Base-by-base conservation (phyloP, 2,329 filamentous ascomycete species). In the Sporothrix humicola region DNA sequence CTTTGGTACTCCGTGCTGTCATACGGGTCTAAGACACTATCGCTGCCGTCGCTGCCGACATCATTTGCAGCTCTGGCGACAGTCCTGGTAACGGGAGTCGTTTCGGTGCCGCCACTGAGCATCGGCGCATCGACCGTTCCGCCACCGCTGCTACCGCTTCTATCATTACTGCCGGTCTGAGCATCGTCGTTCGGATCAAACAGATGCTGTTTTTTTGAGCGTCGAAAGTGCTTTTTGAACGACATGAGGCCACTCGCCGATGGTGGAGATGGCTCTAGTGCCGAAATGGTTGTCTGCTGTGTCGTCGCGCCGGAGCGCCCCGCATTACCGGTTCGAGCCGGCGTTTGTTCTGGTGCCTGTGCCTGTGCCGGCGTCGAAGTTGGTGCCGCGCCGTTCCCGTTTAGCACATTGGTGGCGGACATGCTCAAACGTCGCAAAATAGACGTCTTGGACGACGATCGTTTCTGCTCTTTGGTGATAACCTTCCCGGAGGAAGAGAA, bases 181-280 rank as follows among this genome's bases (percentile, higher is more conserved):
- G 59, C 42, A 10, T 5, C 37, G n/a, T 26, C 37, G 3, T n/a
- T 37, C 15, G 26, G 4, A 8, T 17, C 46, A 9, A 37, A n/a
- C 15, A 44, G 31, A n/a, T 26, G 46, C 48, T 69, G n/a, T 7
- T 44, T 70, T 52, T 70, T 70, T n/a, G 68, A 46, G 2, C 31
- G 68, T 48, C 46, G 70, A 7, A 63, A 44, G 31, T 72, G 70
- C 58, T 65, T 72, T 31, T 31, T 31, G 20, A 72, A 72, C 15
- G 70, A 65, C 70, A 72, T 54, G 8, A 31, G n/a, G 6, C 52
- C 42, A 31, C 63, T n/a, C 17, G 68, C 26, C 2, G 42, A 37
- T 13, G 37, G 31, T 7, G 31, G 31, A 37, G 31, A 37, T 37
- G 31, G 31, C 31, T 5, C 15, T 6, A 23, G 20, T 4, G 48